Evolutionary conservation across 441 rosid species (phyloP), one percentile per base, ranked within the genome.

Genomic region (Pelargonium australe): DNA sequence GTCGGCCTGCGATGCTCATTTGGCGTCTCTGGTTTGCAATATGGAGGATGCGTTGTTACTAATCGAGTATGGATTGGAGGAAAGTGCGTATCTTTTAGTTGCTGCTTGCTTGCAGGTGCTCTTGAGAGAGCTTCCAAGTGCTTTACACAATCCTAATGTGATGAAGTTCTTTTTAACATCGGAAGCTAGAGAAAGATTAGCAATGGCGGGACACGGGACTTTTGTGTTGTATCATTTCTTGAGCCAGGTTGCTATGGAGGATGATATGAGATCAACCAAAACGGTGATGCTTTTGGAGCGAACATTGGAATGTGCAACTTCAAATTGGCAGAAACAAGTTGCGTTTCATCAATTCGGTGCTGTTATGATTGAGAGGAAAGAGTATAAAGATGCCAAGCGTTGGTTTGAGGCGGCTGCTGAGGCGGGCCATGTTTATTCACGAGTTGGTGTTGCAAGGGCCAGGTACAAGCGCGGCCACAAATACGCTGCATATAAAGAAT

Each of bases 231-330:
- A 95, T 79, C 85, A 73, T 76, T 90, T 95, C 76, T 77, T 95
- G 72, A 89, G 99, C 82, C 96, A 90, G 80, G 80, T 86, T 51
- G 86, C 88, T 0, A 80, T 95, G 85, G 99, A 95, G 71, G 87
- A 85, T 41, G 98, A 95, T 72, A 82, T 87, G 87, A 90, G 84
- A 78, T 92, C 92, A 40, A 92, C 89, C 77, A 84, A 86, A 1
- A 89, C 97, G 0, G 92, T 92, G 65, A 95, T 90, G 98, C 85
- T 95, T 19, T 75, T 95, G 63, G 99, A 95, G 78, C 85, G 98
- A 77, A 66, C 92, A 77, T 79, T 72, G 44, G 97, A 95, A 60
- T 90, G 87, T 49, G 95, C 97, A 0, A 75, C 72, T 0, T 84
- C 85, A 57, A 74, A 37, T 73, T 95, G 99, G 97, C 88, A 95